Percentiles rank a stretch among this genome's conserved stretches.
These are phyloP conservation scores for Hanseniaspora hatyaiensis DNA, from an alignment of 805 yeast genomes.

Conservation along the genomic window DNA sequence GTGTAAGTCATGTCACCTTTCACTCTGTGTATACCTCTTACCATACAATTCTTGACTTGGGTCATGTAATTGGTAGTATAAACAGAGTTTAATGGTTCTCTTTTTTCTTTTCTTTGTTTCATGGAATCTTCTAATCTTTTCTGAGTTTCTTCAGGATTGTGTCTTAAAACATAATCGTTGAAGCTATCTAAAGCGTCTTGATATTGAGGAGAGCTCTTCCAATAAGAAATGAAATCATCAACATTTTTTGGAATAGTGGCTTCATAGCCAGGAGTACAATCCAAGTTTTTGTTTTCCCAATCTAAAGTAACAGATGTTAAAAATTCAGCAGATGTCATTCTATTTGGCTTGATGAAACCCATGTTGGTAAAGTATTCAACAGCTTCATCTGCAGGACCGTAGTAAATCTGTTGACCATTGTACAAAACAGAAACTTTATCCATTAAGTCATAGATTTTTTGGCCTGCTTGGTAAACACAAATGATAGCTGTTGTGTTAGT, in stretches of 20 bases:
- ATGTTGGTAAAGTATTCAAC: constrained; percentile 44
- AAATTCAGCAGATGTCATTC: constrained; percentile 60
- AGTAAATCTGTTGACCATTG: constrained; percentile 50
- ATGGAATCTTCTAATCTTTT: constrained; percentile 33
- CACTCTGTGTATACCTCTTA: constrained; percentile 43
- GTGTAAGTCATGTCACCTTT: constrained; percentile 49
- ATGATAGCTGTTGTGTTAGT: constrained; percentile 46
- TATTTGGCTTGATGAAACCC: constrained; percentile 52
- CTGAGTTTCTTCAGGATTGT: constrained; percentile 34
- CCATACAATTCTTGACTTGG: constrained; percentile 42
- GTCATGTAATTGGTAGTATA: constrained; percentile 37
- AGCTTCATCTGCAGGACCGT: constrained; percentile 44
- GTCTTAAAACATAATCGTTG: constrained; percentile 34
- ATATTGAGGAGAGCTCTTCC: constrained; percentile 49
- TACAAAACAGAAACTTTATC: constrained; percentile 52
- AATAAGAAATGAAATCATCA: constrained; percentile 44
- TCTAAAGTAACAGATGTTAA: constrained; percentile 58
- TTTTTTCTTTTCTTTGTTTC: constrained; percentile 35
- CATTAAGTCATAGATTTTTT: constrained; percentile 48
- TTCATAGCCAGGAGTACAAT: constrained; percentile 39
- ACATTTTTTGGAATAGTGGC: constrained; percentile 45
- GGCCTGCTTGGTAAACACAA: constrained; percentile 59
- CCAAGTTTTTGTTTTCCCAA: constrained; percentile 45
- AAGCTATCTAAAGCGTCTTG: constrained; percentile 30
- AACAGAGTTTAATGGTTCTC: constrained; percentile 32